Percentiles rank a stretch among this genome's conserved stretches.
phyloP scores from a whole-genome alignment of 2,329 filamentous ascomycete genomes.

The Taxawa tesnikishii region DNA sequence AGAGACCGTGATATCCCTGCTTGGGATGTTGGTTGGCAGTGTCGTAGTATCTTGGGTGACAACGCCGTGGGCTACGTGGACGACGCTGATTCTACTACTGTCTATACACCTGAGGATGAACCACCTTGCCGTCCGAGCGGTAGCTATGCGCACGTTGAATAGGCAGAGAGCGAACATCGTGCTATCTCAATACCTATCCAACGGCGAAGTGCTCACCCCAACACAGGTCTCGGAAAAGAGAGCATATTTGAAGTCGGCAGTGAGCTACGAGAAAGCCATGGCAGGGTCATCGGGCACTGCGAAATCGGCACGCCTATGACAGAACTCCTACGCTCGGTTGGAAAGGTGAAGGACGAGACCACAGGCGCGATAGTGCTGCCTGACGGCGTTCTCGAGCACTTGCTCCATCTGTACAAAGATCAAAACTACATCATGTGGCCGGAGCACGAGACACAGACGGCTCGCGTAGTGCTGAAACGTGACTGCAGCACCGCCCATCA shows the following conservation, averaged over 20 bases:
- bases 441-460: slow-evolving; percentile 20
- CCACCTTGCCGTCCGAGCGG: slow-evolving; percentile 70
- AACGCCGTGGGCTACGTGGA: slow-evolving; percentile 60
- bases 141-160: slow-evolving; percentile 76
- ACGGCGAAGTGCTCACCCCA: slow-evolving; percentile 36
- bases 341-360: slow-evolving; percentile 16
- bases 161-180: slow-evolving; percentile 74
- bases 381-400: slow-evolving; percentile 23
- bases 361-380: slow-evolving; percentile 8
- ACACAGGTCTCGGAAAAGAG: slow-evolving; percentile 49
- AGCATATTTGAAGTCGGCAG: slow-evolving; percentile 51
- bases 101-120: slow-evolving; percentile 72
- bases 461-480: slow-evolving; percentile 52
- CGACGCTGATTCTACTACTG: slow-evolving; percentile 58
- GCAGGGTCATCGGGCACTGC: slow-evolving; percentile 38
- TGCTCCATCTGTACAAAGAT: slow-evolving; percentile 38
- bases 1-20: slow-evolving; percentile 79
- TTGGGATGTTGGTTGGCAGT: slow-evolving; percentile 79
- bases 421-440: slow-evolving; percentile 52
- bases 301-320: slow-evolving; percentile 34
- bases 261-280: slow-evolving; percentile 46
- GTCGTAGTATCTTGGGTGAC: slow-evolving; percentile 67
- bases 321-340: slow-evolving; percentile 11
- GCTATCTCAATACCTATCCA: slow-evolving; percentile 36
- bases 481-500: slow-evolving; percentile 37